Conservation (phyloP, 331 rosid genomes). For the Dryas integrifolia region DNA sequence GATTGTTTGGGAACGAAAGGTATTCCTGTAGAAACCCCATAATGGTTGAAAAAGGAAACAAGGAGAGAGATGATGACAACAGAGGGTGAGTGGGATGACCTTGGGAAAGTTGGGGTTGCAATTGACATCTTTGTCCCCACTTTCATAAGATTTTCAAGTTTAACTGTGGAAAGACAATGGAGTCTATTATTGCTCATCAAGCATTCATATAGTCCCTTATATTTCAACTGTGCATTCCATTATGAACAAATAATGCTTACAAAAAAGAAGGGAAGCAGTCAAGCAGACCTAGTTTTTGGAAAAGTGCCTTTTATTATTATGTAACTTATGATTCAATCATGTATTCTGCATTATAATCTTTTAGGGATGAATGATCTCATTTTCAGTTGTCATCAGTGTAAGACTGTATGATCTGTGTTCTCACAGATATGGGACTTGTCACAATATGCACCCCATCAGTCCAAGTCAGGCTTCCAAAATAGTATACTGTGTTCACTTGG, state of each 20-base stretch:
- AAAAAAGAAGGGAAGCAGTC: neutral
- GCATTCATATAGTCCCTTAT: neutral
- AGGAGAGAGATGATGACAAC: constrained; percentile 21
- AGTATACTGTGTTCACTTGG: constrained; percentile 27
- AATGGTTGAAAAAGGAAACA: constrained; percentile 8
- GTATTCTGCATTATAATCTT: neutral
- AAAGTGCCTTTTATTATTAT: neutral
- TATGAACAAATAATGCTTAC: neutral
- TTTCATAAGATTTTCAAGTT: neutral
- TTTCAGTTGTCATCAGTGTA: constrained; percentile 5
- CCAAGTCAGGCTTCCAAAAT: constrained; percentile 45
- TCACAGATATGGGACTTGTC: constrained; percentile 37
- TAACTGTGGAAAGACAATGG: too few relatives aligned
- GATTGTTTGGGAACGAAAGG: constrained; percentile 12
- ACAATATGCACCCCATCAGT: constrained; percentile 35
- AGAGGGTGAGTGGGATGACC: neutral
- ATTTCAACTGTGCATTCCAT: neutral
- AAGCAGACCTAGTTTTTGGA: neutral
- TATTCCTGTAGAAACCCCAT: constrained; percentile 14
- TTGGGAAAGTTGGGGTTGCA: constrained; percentile 2
- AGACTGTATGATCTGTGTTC: constrained; percentile 26
- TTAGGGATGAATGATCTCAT: neutral
- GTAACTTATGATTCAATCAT: neutral
- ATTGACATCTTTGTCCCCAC: neutral
- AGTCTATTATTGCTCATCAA: neutral